Conservation (phyloP, 1,284 basidiomycete species). For the Rhodotorula mucilaginosa region DNA sequence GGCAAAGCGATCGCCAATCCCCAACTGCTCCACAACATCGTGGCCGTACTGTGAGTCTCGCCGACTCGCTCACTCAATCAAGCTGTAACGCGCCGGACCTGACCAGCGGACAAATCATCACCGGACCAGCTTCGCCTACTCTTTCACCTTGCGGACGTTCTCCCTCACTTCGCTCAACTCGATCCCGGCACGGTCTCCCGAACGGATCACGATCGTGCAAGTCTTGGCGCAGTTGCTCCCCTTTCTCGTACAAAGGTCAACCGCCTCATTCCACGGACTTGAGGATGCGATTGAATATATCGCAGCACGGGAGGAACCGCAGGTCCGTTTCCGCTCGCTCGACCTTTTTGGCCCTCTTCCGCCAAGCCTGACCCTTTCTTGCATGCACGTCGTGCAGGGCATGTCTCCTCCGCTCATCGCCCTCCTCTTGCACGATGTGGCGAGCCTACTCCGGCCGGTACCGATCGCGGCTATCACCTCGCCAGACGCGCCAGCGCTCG, state of each 20-base stretch:
- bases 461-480: slow-evolving; percentile 11
- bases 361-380: too few species aligned
- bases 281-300: slow-evolving; percentile 26
- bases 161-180: slow-evolving; percentile 25
- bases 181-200: slow-evolving; percentile 10
- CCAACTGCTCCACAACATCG: slow-evolving; percentile 27
- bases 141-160: slow-evolving; percentile 34
- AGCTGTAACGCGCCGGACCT: background rate
- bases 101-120: too few species aligned
- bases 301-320: slow-evolving; percentile 13
- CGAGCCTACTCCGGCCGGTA: slow-evolving; percentile 9
- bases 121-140: slow-evolving; percentile 30
- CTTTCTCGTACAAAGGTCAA: slow-evolving; percentile 31
- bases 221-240: slow-evolving; percentile 25
- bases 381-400: background rate
- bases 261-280: slow-evolving; percentile 1
- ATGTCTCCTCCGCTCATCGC: slow-evolving; percentile 15
- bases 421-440: slow-evolving; percentile 24
- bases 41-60: slow-evolving; percentile 34
- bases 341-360: too few species aligned
- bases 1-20: slow-evolving; percentile 8
- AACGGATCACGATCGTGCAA: slow-evolving; percentile 18
- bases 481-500: background rate
- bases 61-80: background rate
- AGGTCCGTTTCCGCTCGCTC: slow-evolving; percentile 4